Evolutionary conservation across 345 rosid genomes (phyloP).

Genomic region (Mangifera indica): DNA sequence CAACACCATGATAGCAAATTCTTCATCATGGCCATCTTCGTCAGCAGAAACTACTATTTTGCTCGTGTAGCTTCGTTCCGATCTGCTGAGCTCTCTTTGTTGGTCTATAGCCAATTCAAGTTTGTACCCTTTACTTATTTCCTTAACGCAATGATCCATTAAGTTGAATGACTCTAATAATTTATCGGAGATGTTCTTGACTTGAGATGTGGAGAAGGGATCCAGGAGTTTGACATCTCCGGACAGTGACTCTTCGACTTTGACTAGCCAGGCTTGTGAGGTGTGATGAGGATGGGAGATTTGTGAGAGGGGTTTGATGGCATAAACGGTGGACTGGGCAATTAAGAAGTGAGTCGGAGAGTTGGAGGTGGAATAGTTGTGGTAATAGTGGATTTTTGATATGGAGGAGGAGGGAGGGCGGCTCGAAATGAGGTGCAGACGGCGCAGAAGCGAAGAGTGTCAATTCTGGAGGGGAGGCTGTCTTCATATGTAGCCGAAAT

Average conservation of each 20-base stretch:
- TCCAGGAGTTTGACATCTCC: neutral
- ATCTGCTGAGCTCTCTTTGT: no score
- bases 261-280: neutral
- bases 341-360: neutral
- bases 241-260: neutral
- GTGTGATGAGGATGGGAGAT: neutral
- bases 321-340: neutral
- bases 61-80: no score
- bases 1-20: neutral
- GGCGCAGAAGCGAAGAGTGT: no score
- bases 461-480: no score
- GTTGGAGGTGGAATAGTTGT: neutral
- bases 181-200: neutral
- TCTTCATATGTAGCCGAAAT: no score
- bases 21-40: neutral
- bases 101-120: neutral
- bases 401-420: slow-evolving; percentile 2
- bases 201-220: neutral
- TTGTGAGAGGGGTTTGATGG: neutral
- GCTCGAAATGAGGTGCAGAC: slow-evolving; percentile 30
- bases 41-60: neutral
- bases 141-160: neutral
- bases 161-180: neutral
- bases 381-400: neutral
- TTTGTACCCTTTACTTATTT: no score